phyloP scores from a whole-genome alignment of 75 land plant species.

The Sequoiadendron giganteum region DNA sequence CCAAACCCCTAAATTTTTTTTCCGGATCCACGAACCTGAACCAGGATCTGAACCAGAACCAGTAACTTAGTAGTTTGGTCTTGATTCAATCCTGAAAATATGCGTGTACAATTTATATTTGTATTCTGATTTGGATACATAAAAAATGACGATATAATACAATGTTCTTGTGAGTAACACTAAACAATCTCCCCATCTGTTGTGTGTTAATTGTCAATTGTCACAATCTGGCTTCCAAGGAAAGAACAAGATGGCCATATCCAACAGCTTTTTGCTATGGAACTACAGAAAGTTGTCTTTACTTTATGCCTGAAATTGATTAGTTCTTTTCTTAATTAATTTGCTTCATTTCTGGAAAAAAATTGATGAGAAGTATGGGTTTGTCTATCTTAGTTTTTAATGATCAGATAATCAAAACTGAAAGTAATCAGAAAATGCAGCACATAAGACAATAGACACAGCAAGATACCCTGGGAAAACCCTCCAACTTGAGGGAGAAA shows the following conservation, averaged over 20 bases:
- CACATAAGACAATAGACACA: too few relatives aligned
- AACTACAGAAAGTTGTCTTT: neutral
- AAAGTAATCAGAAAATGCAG: too few relatives aligned
- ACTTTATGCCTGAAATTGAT: neutral
- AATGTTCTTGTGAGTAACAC: neutral
- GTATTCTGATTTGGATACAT: neutral
- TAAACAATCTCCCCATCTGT: neutral
- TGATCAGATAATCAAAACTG: too few relatives aligned
- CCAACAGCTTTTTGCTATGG: neutral
- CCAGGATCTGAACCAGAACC: too few relatives aligned
- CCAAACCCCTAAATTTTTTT: too few relatives aligned
- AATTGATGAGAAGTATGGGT: neutral
- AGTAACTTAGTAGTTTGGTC: neutral
- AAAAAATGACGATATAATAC: neutral
- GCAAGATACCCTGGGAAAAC: too few relatives aligned
- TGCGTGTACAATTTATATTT: neutral
- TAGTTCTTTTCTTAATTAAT: neutral
- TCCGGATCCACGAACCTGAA: too few relatives aligned
- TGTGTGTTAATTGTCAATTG: neutral
- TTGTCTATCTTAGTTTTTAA: too few relatives aligned
- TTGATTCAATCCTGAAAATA: neutral
- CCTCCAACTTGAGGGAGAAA: too few relatives aligned
- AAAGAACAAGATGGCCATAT: neutral
- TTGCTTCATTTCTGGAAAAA: neutral
- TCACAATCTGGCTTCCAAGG: neutral